Base-by-base conservation (phyloP, 78 protist species). In the Dictyostelium brefeldianum region DNA sequence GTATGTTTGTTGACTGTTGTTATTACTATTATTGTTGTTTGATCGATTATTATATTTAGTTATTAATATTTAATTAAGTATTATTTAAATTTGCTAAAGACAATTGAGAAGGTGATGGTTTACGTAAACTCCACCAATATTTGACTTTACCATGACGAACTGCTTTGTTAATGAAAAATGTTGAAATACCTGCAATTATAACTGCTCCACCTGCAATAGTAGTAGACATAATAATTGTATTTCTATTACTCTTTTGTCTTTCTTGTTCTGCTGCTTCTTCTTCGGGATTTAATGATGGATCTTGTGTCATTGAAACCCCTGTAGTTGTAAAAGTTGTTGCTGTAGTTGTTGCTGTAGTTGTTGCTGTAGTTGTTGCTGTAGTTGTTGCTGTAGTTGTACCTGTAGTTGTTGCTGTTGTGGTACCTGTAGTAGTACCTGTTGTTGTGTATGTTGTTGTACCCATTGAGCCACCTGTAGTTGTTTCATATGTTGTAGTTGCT, bases 201-300 rank as follows among this genome's bases (percentile, higher is more conserved):
- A 73, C 47, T 46, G 79, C 79, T 43, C 79, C 79, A 20, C 79
- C 79, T 11, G 79, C n/a, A n/a, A 73, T n/a, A n/a, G 79, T 73
- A 20, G 79, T 46, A 8, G 79, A 73, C 27, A 47, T 73, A 9
- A 73, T 73, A n/a, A 73, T 73, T 73, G 79, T 36, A 46, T 73
- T 73, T 73, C n/a, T 73, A 31, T 67, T 67, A 67, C 75, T 73
- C 0, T 36, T 46, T 18, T 14, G 15, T 43, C 48, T 20, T 7
- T 43, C 51, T 46, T 71, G 31, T 36, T 27, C 47, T 29, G 5
- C 25, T 18, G 3, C 18, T 15, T 70, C 78, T 14, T 69, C 48
- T n/a, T n/a, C 18, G 14, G n/a, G n/a, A n/a, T n/a, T n/a, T 14
- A n/a, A 70, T 70, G 27, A 7, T 15, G 78, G 78, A 31, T 70